Evolutionary conservation across 1,284 basidiomycete species (phyloP).

Genomic region (Pseudozyma hubeiensis): DNA sequence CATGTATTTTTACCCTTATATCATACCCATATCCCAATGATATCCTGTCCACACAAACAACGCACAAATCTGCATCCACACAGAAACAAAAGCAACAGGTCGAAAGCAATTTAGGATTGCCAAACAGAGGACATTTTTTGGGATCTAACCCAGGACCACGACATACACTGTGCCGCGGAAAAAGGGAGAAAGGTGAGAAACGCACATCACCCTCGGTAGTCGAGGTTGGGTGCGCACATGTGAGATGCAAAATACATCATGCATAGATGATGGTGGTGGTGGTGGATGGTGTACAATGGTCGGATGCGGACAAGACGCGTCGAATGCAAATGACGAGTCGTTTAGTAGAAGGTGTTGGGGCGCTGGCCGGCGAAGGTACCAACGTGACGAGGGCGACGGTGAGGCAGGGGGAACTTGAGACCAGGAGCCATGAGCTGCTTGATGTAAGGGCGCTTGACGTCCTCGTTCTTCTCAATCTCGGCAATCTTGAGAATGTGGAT

Average conservation of each 20-base stretch:
- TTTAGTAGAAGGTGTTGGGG: slow-evolving; percentile 71
- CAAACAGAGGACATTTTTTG: slow-evolving; percentile 29
- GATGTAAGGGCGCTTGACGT: slow-evolving; percentile 88
- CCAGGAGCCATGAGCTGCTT: slow-evolving; percentile 90
- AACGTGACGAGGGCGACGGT: slow-evolving; percentile 74
- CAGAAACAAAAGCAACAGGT: slow-evolving; percentile 9
- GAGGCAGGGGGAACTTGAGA: slow-evolving; percentile 98
- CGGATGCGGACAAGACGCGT: not conserved
- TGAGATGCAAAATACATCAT: not conserved
- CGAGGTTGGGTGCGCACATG: too few relatives aligned
- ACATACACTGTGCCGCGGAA: not conserved
- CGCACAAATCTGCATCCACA: not conserved
- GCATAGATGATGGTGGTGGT: slow-evolving; percentile 1
- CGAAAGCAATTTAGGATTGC: slow-evolving; percentile 35
- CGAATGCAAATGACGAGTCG: slow-evolving; percentile 13
- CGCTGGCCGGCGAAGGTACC: slow-evolving; percentile 70
- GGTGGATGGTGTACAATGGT: not conserved
- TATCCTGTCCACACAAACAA: not conserved
- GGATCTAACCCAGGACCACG: not conserved
- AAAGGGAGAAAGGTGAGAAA: not conserved
- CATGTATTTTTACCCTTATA: not conserved
- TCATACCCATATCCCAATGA: slow-evolving; percentile 3
- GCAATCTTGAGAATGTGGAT: slow-evolving; percentile 96
- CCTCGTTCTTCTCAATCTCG: slow-evolving; percentile 90
- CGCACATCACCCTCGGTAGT: too few relatives aligned